Evolutionary conservation across 2,329 filamentous ascomycete genomes (phyloP).

Genomic region (Zalaria obscura): DNA sequence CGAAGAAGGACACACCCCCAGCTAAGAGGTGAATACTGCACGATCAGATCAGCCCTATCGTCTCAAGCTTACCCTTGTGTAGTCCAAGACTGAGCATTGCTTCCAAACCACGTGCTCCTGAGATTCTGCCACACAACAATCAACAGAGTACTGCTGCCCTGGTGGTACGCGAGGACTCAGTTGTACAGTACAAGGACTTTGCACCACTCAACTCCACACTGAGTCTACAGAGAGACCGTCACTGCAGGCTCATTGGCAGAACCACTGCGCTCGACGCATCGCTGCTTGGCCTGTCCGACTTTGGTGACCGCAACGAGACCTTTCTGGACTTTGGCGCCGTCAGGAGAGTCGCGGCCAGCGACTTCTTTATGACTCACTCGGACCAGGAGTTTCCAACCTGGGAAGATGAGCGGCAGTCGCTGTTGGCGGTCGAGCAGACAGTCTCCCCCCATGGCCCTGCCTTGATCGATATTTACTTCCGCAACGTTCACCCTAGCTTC

Average conservation of each 20-base stretch:
- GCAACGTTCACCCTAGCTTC: constrained; percentile 65
- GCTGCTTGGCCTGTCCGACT: constrained; percentile 67
- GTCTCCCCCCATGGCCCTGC: constrained; percentile 64
- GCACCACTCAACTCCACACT: constrained; percentile 33
- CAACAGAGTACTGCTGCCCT: not conserved
- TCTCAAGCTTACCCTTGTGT: too few relatives aligned
- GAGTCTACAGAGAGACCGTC: constrained; percentile 63
- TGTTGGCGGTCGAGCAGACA: constrained; percentile 59
- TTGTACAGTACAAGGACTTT: not conserved
- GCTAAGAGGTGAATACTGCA: constrained; percentile 9
- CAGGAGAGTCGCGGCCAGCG: constrained; percentile 60
- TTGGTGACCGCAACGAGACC: constrained; percentile 71
- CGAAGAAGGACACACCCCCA: constrained; percentile 8
- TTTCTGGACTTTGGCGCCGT: constrained; percentile 49
- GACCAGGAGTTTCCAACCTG: constrained; percentile 59
- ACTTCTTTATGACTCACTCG: constrained; percentile 69
- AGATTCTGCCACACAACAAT: not conserved
- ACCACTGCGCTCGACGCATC: constrained; percentile 74
- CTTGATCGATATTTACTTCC: constrained; percentile 70
- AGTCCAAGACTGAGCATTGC: too few relatives aligned
- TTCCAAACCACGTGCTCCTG: not conserved
- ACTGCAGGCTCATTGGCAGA: constrained; percentile 70
- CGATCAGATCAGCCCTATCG: too few relatives aligned
- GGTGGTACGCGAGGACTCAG: not conserved
- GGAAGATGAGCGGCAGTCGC: constrained; percentile 53